Percentiles rank a stretch among this genome's conserved stretches.
These are phyloP conservation scores for Fallopia convolvulus DNA, from an alignment of 148 eudicot genomes.

Conservation along the genomic window DNA sequence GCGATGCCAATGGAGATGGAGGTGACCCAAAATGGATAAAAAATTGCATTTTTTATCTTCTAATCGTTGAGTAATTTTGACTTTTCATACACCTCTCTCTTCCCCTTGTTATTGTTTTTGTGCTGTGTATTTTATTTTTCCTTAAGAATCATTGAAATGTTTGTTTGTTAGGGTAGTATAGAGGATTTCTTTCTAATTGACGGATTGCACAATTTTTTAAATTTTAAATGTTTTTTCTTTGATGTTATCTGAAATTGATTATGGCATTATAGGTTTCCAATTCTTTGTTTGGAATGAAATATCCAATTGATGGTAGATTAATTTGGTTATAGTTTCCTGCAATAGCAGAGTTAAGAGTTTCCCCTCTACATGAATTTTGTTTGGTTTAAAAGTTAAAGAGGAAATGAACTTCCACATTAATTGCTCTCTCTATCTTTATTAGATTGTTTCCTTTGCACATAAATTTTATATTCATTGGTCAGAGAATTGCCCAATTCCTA, in stretches of 20 bases:
- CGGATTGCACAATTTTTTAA: background rate
- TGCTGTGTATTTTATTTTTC: background rate
- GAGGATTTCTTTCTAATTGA: background rate
- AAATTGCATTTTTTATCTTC: background rate
- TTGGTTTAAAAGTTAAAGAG: background rate
- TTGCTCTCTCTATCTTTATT: too few species aligned
- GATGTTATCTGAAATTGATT: background rate
- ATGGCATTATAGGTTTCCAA: background rate
- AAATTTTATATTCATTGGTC: background rate
- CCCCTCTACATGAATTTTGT: background rate
- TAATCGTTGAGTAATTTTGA: slow-evolving; percentile 5
- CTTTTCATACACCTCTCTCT: background rate
- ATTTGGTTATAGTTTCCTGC: background rate
- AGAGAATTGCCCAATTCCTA: background rate
- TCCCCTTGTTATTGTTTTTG: background rate
- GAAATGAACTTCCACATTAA: background rate
- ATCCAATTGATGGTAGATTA: background rate
- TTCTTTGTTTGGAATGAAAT: background rate
- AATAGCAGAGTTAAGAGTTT: background rate
- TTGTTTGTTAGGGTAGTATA: background rate
- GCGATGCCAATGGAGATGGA: slow-evolving; percentile 52
- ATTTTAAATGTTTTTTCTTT: background rate
- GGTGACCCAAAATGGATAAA: slow-evolving; percentile 26
- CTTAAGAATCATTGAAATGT: too few species aligned
- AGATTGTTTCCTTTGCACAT: background rate